Base-by-base conservation (phyloP, 805 yeast species). In the Candida insectorum region DNA sequence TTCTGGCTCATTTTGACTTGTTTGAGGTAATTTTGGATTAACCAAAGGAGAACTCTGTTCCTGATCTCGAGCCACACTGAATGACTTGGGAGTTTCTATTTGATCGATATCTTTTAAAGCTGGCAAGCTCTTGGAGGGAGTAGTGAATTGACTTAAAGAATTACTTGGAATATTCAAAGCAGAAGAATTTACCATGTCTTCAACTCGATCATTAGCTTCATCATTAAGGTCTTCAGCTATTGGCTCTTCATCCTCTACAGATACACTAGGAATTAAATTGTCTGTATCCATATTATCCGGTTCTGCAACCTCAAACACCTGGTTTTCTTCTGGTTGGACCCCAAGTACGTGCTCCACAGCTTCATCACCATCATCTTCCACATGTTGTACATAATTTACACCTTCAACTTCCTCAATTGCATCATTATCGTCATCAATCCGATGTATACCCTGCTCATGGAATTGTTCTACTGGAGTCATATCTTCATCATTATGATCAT, bases 101-200 rank as follows among this genome's bases (percentile, higher is more conserved):
- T 42, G 41, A 26, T 66, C 72, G 13, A 66, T 65, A 33, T 65
- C 71, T 41, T 66, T 66, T 17, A 66, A 47, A 5, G 71, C 60
- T 1, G 71, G 71, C 19, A 66, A 52, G 17, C 56, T 48, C 39
- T 65, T 65, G 53, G 58, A 59, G 0, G 72, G 71, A 14, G 72
- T 65, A 16, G 67, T 55, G 36, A 59, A 56, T 26, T 42, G 51
- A 16, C 28, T 24, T 34, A 38, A 20, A 34, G 30, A 24, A 36
- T 37, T 19, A 9, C n/a, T 15, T 11, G 35, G 40, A 3, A 35
- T 19, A 6, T 40, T 31, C 25, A 42, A 26, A 1, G 34, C 37
- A 2, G 43, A 42, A 8, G 41, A 29, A 15, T 30, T 25, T 16
- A 32, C 39, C 24, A 39, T 24, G 24, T 42, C 40, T 24, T 33